Percentiles rank a stretch among this genome's conserved stretches.
phyloP scores from a whole-genome alignment of 106 monocot species.

The Acanthochlamys bracteata region DNA sequence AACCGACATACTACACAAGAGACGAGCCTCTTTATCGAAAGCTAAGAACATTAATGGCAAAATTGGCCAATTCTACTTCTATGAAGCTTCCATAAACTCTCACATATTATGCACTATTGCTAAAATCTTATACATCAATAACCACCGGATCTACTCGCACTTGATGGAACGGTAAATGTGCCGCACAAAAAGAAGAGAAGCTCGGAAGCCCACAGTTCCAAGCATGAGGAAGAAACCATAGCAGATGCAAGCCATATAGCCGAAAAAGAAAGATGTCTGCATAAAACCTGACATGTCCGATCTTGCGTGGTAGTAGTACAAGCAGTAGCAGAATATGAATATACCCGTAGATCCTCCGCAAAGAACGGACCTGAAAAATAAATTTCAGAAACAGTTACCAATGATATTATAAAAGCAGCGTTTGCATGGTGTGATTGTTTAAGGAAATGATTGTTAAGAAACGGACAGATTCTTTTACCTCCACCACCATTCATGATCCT shows the following conservation, averaged over 20 bases:
- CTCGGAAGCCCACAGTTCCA: constrained; percentile 40
- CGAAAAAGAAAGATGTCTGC: constrained; percentile 37
- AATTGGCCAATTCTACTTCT: constrained; percentile 1
- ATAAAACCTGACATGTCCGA: constrained; percentile 55
- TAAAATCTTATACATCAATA: not conserved
- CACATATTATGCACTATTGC: not conserved
- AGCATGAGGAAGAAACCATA: constrained; percentile 56
- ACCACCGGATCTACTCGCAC: constrained; percentile 21
- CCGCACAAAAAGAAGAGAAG: constrained; percentile 38
- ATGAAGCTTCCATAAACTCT: not conserved
- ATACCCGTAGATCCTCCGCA: constrained; percentile 44
- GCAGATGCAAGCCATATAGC: constrained; percentile 43
- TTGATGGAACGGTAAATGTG: constrained; percentile 37
- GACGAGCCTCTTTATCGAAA: not conserved
- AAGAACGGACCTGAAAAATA: constrained; percentile 27
- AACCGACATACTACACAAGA: too few species aligned
- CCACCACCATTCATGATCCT: constrained; percentile 88
- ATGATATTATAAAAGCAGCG: not conserved
- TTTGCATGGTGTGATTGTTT: not conserved
- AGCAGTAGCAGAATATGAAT: constrained; percentile 41
- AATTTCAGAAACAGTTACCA: not conserved
- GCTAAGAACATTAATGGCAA: not conserved
- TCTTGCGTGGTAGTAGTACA: constrained; percentile 43
- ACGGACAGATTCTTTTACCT: constrained; percentile 29
- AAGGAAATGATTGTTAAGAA: not conserved